A percentile compares a stretch with the other conserved stretches of the same genome.
Conservation (phyloP, 1,139 yeast species). For the Debaryomyces coudertii region DNA sequence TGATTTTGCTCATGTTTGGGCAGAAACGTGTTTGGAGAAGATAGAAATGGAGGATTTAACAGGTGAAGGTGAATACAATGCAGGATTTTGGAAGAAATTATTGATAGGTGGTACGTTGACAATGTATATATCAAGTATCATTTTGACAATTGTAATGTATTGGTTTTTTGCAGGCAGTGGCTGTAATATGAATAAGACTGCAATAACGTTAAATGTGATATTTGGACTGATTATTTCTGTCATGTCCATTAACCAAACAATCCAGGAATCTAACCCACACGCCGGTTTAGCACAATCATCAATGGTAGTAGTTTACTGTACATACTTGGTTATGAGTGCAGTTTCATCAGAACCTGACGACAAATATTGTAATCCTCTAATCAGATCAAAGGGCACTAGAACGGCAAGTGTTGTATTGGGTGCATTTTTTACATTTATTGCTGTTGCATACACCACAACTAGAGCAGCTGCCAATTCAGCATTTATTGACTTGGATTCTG, state of each 20-base stretch:
- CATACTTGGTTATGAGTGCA: conserved; percentile 89
- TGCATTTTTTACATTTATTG: conserved; percentile 89
- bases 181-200: conserved; percentile 89
- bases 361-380: conserved; percentile 84
- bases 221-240: conserved; percentile 65
- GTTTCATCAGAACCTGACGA: conserved; percentile 98
- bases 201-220: conserved; percentile 75
- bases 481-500: conserved; percentile 40
- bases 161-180: conserved; percentile 81
- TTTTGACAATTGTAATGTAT: conserved; percentile 78
- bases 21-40: conserved; percentile 90
- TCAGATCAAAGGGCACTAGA: conserved; percentile 87
- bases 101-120: conserved; percentile 83
- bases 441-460: conserved; percentile 96
- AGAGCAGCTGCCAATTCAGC: conserved; percentile 88
- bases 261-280: conserved; percentile 91
- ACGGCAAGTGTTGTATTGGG: conserved; percentile 88
- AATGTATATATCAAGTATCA: conserved; percentile 77
- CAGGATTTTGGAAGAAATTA: conserved; percentile 74
- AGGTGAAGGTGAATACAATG: conserved; percentile 49
- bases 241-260: conserved; percentile 75
- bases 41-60: conserved; percentile 85
- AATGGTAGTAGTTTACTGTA: conserved; percentile 92
- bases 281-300: conserved; percentile 97
- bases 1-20: conserved; percentile 99